Evolutionary conservation across 129 eudicot genomes (phyloP), one percentile per base, ranked within the genome.

Genomic region (Lactuca sativa): DNA sequence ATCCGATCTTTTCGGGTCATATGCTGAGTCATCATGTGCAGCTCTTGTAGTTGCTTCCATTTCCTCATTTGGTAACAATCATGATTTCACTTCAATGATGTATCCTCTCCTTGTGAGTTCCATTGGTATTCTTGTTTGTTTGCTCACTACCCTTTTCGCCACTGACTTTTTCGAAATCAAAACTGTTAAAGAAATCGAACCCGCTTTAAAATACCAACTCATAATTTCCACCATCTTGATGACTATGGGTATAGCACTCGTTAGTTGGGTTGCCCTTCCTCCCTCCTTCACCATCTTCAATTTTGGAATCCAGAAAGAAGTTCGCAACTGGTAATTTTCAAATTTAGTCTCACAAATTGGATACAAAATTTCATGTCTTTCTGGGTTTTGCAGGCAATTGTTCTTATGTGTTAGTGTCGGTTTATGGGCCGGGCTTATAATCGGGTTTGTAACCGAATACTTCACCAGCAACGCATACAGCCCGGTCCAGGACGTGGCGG

Each of bases 81-180:
- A 82, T 73, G 82, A 81, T 18, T 77, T 77, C 16, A 77, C 86
- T 54, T 77, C 86, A 11, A 73, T 77, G 82, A 43, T 71, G 73
- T 77, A 77, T 69, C 86, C 86, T 34, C 76, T 82, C 40, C 70
- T 77, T n/a, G 34, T 82, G 72, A 77, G 86, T 71, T 68, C 86
- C 9, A 36, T 77, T 64, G 86, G 86, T 12, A 73, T 82, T 40
- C 51, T 82, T 56, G 73, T 81, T 47, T 81, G 86, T 72, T 62
- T 81, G 70, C 1, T 81, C 65, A 77, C 86, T 16, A 81, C 86
- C 60, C 78, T 86, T 54, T 83, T 86, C 68, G 92, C 92, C 49
- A 86, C 92, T n/a, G 92, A 86, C 66, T 83, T 86, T 88, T 86
- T 86, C 66, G 92, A 86, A 81, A 80, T 86, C 65, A 80, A 80